phyloP scores from a whole-genome alignment of 2,329 filamentous ascomycete genomes.

The Ambrosiella xylebori region DNA sequence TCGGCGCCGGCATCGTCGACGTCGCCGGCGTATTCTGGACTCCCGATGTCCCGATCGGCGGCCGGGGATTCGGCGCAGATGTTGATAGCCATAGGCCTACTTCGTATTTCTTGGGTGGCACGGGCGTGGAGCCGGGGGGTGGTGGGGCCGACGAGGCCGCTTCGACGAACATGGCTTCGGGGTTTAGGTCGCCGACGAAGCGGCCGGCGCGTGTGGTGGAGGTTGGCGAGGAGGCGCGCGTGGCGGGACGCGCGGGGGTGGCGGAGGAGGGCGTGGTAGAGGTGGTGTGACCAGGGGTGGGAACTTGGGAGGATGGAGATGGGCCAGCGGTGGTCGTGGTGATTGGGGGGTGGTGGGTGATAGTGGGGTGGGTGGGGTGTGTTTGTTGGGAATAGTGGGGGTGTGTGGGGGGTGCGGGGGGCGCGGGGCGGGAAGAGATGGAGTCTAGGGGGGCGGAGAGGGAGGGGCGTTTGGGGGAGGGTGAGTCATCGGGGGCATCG shows the following conservation, averaged over 20 bases:
- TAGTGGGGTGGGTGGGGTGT: not conserved
- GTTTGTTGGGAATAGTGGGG: not conserved
- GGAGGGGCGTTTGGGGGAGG: slow-evolving; percentile 4
- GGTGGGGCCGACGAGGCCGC: slow-evolving; percentile 27
- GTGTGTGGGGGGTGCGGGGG: not conserved
- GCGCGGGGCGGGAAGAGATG: not conserved
- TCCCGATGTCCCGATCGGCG: not conserved
- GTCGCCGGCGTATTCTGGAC: not conserved
- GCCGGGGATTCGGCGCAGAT: not conserved
- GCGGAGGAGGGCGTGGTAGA: not conserved
- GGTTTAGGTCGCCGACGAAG: slow-evolving; percentile 42
- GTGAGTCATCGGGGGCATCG: slow-evolving; percentile 1
- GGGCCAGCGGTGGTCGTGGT: not conserved
- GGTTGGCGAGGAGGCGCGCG: slow-evolving; percentile 2
- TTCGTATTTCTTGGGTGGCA: slow-evolving; percentile 27
- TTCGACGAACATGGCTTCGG: slow-evolving; percentile 41
- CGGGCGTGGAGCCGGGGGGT: slow-evolving; percentile 17
- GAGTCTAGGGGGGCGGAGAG: slow-evolving; percentile 1
- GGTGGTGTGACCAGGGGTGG: slow-evolving; percentile 7
- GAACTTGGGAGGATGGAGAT: slow-evolving; percentile 14
- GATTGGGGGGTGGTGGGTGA: not conserved
- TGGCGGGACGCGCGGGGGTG: not conserved
- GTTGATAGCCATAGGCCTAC: slow-evolving; percentile 37
- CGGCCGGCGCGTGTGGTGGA: slow-evolving; percentile 21
- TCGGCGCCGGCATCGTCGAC: not conserved